A percentile compares a stretch with the other conserved stretches of the same genome.
Evolutionary conservation across 106 monocot genomes (phyloP).

Genomic region (Dioscorea dumetorum): DNA sequence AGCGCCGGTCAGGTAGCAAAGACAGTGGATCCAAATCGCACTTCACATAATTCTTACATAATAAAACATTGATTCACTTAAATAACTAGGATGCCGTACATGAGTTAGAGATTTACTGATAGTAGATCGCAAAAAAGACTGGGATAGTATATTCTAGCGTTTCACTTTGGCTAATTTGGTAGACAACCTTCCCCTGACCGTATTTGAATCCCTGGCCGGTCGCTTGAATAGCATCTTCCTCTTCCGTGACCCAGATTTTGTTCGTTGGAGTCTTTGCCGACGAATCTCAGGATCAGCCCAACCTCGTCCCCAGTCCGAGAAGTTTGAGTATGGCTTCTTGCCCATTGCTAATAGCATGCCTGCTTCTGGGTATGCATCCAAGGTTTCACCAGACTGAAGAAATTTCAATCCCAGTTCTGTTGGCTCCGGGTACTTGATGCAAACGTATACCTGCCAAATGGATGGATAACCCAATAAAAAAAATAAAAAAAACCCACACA

Average conservation of each 20-base stretch:
- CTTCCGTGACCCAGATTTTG: conserved; percentile 16
- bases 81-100: too few relatives aligned
- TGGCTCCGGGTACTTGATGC: conserved; percentile 51
- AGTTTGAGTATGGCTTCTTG: conserved; percentile 42
- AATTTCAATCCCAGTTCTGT: conserved; percentile 56
- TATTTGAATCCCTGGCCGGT: conserved; percentile 14
- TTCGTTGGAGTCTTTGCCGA: conserved; percentile 57
- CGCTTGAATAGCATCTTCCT: conserved; percentile 17
- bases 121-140: too few relatives aligned
- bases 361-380: conserved; percentile 62
- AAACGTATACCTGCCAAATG: conserved; percentile 45
- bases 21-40: too few relatives aligned
- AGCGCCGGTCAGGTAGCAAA: too few relatives aligned
- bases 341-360: conserved; percentile 59
- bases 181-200: conserved; percentile 57
- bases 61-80: too few relatives aligned
- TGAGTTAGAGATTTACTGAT: too few relatives aligned
- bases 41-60: too few relatives aligned
- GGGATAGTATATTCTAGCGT: too few relatives aligned
- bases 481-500: too few relatives aligned
- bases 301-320: conserved; percentile 82
- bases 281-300: conserved; percentile 95
- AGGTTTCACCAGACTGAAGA: conserved; percentile 19
- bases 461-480: too few relatives aligned
- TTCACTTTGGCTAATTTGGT: conserved; percentile 41